Percentiles rank a stretch among this genome's conserved stretches.
phyloP scores from a whole-genome alignment of 306 rosid species.

The Vigna hirtella region DNA sequence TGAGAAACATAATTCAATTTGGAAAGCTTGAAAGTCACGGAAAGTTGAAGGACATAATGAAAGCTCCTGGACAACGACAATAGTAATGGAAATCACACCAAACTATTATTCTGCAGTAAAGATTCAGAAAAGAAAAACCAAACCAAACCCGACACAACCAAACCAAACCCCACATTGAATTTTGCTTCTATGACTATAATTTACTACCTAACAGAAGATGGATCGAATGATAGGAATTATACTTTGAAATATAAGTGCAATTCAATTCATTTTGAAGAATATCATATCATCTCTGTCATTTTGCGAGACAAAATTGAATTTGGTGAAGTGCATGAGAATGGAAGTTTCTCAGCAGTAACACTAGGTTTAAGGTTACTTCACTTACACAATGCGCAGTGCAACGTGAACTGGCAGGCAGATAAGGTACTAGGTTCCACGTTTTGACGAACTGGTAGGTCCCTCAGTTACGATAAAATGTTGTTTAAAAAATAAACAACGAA shows the following conservation, averaged over 20 bases:
- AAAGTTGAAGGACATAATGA: constrained; percentile 59
- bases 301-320: background rate
- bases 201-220: constrained; percentile 10
- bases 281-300: background rate
- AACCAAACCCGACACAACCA: background rate
- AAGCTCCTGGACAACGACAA: constrained; percentile 54
- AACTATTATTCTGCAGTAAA: constrained; percentile 42
- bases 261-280: background rate
- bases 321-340: background rate
- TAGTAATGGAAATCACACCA: constrained; percentile 52
- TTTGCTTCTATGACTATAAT: background rate
- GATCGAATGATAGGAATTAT: constrained; percentile 1
- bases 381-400: background rate
- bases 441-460: background rate
- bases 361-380: background rate
- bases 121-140: constrained; percentile 30
- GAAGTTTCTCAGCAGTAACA: background rate
- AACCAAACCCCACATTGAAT: constrained; percentile 33
- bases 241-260: background rate
- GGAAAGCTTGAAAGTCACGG: constrained; percentile 63
- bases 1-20: constrained; percentile 1
- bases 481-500: too few relatives aligned
- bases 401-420: constrained; percentile 9
- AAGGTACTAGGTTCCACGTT: background rate
- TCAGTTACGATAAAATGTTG: too few relatives aligned